Conservation (phyloP, 2,329 filamentous ascomycete genomes). For the Simplicillium aogashimaense region DNA sequence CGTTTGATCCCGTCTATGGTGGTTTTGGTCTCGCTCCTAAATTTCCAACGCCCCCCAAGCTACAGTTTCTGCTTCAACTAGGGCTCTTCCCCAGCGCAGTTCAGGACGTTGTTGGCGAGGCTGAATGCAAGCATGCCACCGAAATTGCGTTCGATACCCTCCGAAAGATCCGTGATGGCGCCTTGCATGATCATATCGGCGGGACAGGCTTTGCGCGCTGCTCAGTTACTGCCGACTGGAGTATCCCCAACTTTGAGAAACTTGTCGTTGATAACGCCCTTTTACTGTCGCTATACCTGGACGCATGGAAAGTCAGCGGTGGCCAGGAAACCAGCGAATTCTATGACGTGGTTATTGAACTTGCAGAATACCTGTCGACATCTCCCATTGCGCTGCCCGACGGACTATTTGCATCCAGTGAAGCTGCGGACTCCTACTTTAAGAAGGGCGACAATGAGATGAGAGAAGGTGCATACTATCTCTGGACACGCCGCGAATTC, state of each 20-base stretch:
- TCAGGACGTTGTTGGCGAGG: constrained; percentile 74
- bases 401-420: constrained; percentile 78
- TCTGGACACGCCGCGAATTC: constrained; percentile 87
- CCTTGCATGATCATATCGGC: constrained; percentile 45
- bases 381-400: constrained; percentile 54
- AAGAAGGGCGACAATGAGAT: constrained; percentile 68
- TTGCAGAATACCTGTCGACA: constrained; percentile 77
- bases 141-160: constrained; percentile 76
- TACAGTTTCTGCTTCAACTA: constrained; percentile 72
- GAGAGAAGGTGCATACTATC: constrained; percentile 85
- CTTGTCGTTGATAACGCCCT: constrained; percentile 91
- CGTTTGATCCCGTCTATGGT: constrained; percentile 70
- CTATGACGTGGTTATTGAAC: constrained; percentile 66
- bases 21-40: constrained; percentile 80
- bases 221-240: constrained; percentile 87
- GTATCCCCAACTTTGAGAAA: constrained; percentile 93
- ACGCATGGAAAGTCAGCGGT: constrained; percentile 61
- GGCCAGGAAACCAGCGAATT: constrained; percentile 56
- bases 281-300: constrained; percentile 72
- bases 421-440: constrained; percentile 79
- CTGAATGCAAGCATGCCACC: constrained; percentile 63
- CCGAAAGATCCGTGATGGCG: constrained; percentile 55
- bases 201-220: constrained; percentile 56
- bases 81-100: constrained; percentile 62
- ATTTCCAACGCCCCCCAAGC: constrained; percentile 79